phyloP scores from a whole-genome alignment of 176 grass and related monocot species.

The Musa itinerans region DNA sequence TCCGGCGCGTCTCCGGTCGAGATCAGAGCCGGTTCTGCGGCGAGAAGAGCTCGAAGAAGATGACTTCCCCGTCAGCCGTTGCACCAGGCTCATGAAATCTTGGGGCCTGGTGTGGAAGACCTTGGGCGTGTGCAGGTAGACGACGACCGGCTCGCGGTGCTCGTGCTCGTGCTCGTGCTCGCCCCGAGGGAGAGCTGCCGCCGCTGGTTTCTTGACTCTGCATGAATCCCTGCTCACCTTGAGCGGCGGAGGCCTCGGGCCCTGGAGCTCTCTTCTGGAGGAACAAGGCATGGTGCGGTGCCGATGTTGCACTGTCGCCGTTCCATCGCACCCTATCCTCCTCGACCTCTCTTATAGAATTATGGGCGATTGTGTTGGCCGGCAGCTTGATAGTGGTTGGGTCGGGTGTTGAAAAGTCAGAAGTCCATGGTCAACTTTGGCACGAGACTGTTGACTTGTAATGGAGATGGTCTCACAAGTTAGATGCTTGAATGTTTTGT shows the following conservation, averaged over 20 bases:
- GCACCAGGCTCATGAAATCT: constrained; percentile 41
- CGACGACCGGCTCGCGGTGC: constrained; percentile 13
- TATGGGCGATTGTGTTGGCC: background rate
- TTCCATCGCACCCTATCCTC: background rate
- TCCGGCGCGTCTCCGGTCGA: background rate
- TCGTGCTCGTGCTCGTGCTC: background rate
- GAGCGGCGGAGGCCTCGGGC: constrained; percentile 5
- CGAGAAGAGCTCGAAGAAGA: background rate
- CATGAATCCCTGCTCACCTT: constrained; percentile 3
- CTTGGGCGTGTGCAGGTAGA: constrained; percentile 26
- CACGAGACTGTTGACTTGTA: background rate
- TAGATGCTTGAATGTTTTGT: background rate
- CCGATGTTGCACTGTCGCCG: background rate
- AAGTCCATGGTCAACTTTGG: background rate
- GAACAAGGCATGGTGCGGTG: constrained; percentile 4
- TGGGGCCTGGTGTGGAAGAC: constrained; percentile 34
- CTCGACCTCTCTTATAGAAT: background rate
- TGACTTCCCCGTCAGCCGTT: constrained; percentile 27
- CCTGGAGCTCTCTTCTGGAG: constrained; percentile 8
- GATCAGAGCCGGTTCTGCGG: too few species aligned
- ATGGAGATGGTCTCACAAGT: background rate
- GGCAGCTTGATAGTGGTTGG: background rate
- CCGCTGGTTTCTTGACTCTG: constrained; percentile 1
- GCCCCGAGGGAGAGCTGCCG: background rate
- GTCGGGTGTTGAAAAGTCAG: background rate